Evolutionary conservation across 805 yeast species (phyloP).

Genomic region (Cyberlindnera galapagoensis): DNA sequence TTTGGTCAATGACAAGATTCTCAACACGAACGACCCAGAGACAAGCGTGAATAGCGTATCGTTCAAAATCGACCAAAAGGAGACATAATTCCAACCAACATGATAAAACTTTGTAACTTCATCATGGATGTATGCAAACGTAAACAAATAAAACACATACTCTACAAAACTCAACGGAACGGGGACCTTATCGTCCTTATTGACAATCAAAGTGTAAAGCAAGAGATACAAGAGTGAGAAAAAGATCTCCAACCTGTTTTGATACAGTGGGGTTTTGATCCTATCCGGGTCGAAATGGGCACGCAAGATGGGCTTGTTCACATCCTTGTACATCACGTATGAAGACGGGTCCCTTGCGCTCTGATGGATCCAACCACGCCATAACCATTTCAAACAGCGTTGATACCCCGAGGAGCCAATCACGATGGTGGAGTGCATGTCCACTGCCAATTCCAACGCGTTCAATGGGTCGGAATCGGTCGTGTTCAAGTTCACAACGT

Average conservation of each 20-base stretch:
- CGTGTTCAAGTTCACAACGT: slow-evolving; percentile 56
- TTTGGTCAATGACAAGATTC: slow-evolving; percentile 34
- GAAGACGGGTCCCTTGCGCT: slow-evolving; percentile 61
- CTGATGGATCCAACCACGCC: slow-evolving; percentile 92
- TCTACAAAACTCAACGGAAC: slow-evolving; percentile 43
- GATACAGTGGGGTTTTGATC: slow-evolving; percentile 80
- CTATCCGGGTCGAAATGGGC: slow-evolving; percentile 78
- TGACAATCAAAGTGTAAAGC: slow-evolving; percentile 58
- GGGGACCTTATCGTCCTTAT: slow-evolving; percentile 38
- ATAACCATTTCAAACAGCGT: slow-evolving; percentile 80
- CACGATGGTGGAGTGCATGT: slow-evolving; percentile 70
- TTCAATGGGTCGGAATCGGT: slow-evolving; percentile 58
- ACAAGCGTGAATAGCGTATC: slow-evolving; percentile 59
- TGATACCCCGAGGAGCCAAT: slow-evolving; percentile 81
- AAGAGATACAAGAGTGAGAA: slow-evolving; percentile 58
- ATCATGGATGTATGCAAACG: slow-evolving; percentile 60
- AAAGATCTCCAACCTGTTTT: slow-evolving; percentile 62
- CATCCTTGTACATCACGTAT: slow-evolving; percentile 57
- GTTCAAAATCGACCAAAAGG: slow-evolving; percentile 77
- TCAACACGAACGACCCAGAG: slow-evolving; percentile 43
- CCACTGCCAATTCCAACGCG: slow-evolving; percentile 82
- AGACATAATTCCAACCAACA: slow-evolving; percentile 64
- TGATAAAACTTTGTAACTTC: slow-evolving; percentile 68
- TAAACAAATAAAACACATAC: slow-evolving; percentile 52
- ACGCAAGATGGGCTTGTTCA: slow-evolving; percentile 44